These are phyloP conservation scores for Cunninghamia lanceolata DNA, from an alignment of 75 land plant genomes.

Conservation along the genomic window DNA sequence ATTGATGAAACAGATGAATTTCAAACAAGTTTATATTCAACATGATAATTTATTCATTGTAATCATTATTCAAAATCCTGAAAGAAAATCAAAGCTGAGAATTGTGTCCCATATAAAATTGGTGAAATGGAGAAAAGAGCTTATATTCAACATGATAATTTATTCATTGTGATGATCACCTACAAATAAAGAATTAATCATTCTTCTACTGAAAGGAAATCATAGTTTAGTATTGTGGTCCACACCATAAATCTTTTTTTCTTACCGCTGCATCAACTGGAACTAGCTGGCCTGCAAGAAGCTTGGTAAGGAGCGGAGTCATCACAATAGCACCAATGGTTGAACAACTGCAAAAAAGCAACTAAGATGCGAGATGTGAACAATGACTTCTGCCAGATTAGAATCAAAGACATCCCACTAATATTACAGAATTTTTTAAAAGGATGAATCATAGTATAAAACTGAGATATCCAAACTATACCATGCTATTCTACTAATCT, in stretches of 20 bases:
- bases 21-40: background rate
- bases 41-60: background rate
- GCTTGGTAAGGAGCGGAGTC: constrained; percentile 97
- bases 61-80: background rate
- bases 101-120: background rate
- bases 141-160: background rate
- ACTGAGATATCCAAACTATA: background rate
- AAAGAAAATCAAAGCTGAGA: constrained; percentile 4
- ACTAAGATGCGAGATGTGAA: background rate
- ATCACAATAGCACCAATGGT: constrained; percentile 97
- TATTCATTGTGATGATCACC: background rate
- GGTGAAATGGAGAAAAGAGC: background rate
- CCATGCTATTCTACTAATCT: background rate
- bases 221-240: constrained; percentile 1
- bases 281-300: constrained; percentile 96
- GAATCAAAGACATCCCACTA: background rate
- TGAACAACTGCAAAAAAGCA: constrained; percentile 60
- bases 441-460: background rate
- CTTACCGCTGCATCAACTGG: constrained; percentile 97
- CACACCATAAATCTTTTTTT: background rate
- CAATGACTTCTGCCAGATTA: background rate
- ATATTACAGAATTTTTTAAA: background rate
- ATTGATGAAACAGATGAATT: background rate
- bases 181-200: background rate
- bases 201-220: background rate